Conservation (phyloP, 2,329 filamentous ascomycete genomes). For the Colletotrichum lindemuthianum region DNA sequence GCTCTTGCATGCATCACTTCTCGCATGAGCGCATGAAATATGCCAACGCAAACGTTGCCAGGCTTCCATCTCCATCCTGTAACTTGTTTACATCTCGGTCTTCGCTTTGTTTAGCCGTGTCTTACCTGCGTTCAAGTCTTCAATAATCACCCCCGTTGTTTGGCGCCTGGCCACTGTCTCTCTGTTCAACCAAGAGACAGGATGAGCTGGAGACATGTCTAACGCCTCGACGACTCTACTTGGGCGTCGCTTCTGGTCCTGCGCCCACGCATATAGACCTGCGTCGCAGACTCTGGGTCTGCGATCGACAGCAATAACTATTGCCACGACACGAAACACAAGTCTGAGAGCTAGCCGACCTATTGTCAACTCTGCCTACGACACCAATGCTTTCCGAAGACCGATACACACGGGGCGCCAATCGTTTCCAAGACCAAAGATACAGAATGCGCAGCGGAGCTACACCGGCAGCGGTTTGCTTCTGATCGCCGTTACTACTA, state of each 20-base stretch:
- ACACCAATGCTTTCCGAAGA: conserved; percentile 19
- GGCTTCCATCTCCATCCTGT: conserved; percentile 19
- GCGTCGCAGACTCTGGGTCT: conserved; percentile 31
- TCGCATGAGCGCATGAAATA: conserved; percentile 36
- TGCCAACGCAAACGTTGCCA: conserved; percentile 19
- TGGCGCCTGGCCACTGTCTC: conserved; percentile 6
- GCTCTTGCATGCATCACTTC: conserved; percentile 27
- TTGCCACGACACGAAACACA: conserved; percentile 7
- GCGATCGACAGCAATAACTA: conserved; percentile 23
- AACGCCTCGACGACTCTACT: conserved; percentile 45
- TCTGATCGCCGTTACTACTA: conserved; percentile 56
- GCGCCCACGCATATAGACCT: conserved; percentile 35
- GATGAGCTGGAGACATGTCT: conserved; percentile 55
- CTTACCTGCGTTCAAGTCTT: background rate
- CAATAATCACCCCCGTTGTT: conserved; percentile 1
- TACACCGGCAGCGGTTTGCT: conserved; percentile 66
- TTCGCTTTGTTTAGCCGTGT: background rate
- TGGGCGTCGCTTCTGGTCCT: conserved; percentile 47
- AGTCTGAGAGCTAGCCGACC: conserved; percentile 19
- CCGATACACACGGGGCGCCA: conserved; percentile 22
- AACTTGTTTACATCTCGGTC: conserved; percentile 12
- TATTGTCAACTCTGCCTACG: conserved; percentile 1
- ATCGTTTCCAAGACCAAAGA: conserved; percentile 28
- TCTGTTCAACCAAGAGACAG: conserved; percentile 35
- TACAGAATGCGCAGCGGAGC: conserved; percentile 56